phyloP scores from a whole-genome alignment of 2,329 filamentous ascomycete species.

The Fusarium praegraminearum region DNA sequence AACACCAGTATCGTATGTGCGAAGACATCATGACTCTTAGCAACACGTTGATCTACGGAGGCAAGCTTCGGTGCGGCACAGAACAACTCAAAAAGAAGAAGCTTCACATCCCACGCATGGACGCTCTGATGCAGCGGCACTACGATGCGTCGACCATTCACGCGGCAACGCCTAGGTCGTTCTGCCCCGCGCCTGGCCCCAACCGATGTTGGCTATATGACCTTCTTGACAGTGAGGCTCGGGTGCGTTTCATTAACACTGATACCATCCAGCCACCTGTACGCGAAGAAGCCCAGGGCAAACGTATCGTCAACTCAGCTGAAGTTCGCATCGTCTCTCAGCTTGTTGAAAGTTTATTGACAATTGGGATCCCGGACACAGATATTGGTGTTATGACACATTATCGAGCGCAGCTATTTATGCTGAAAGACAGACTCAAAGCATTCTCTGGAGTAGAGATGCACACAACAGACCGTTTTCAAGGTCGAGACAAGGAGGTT shows the following conservation, averaged over 20 bases:
- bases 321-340: constrained; percentile 84
- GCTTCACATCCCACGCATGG: constrained; percentile 75
- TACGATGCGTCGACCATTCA: constrained; percentile 63
- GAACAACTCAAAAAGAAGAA: constrained; percentile 76
- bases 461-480: constrained; percentile 97
- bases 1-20: constrained; percentile 98
- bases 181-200: constrained; percentile 66
- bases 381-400: constrained; percentile 97
- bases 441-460: constrained; percentile 79
- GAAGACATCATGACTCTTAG: constrained; percentile 95
- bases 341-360: constrained; percentile 82
- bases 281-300: constrained; percentile 80
- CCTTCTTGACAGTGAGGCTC: constrained; percentile 75
- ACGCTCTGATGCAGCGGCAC: constrained; percentile 70
- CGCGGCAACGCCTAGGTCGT: constrained; percentile 57
- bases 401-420: constrained; percentile 90
- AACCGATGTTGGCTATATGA: constrained; percentile 80
- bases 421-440: constrained; percentile 80
- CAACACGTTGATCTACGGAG: constrained; percentile 93
- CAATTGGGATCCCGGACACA: constrained; percentile 76
- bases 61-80: constrained; percentile 88
- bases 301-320: constrained; percentile 87
- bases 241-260: constrained; percentile 91
- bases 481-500: constrained; percentile 95
- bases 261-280: constrained; percentile 75